Evolutionary conservation across 495 filamentous ascomycete genomes (phyloP).

Genomic region (Aspergillus sclerotioniger): DNA sequence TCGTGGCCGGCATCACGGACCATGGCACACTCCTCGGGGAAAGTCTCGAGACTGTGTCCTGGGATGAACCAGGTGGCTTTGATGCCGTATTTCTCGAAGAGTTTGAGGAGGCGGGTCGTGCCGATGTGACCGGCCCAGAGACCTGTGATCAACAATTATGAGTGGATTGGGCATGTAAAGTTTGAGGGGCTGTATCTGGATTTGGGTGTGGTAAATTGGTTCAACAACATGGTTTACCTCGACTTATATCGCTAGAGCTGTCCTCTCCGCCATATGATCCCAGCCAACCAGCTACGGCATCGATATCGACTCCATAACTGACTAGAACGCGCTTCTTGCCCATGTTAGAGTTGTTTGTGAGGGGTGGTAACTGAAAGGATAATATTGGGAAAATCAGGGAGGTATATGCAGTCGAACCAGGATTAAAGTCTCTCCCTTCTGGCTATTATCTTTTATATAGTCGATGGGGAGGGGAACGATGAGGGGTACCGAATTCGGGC

Average conservation of each 20-base stretch:
- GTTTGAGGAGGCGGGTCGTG: slow-evolving; percentile 66
- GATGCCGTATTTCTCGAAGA: slow-evolving; percentile 78
- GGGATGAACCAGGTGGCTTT: slow-evolving; percentile 85
- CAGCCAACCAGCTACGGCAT: slow-evolving; percentile 72
- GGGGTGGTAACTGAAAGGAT: neutral
- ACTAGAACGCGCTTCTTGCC: slow-evolving; percentile 61
- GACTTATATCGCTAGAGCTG: slow-evolving; percentile 64
- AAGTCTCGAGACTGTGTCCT: slow-evolving; percentile 74
- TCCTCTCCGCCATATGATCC: slow-evolving; percentile 73
- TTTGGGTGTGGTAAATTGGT: neutral
- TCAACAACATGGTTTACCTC: slow-evolving; percentile 39
- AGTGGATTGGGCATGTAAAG: too few species aligned
- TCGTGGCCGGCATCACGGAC: slow-evolving; percentile 76
- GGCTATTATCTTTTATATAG: too few species aligned
- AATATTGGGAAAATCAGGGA: too few species aligned
- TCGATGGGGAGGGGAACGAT: too few species aligned
- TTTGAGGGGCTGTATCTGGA: too few species aligned
- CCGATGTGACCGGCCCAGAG: slow-evolving; percentile 73
- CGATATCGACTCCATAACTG: slow-evolving; percentile 59
- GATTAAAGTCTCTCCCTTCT: too few species aligned
- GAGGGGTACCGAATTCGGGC: neutral
- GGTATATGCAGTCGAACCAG: too few species aligned
- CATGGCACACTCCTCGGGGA: slow-evolving; percentile 71
- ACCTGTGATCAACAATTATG: slow-evolving; percentile 34
- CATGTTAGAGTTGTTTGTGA: slow-evolving; percentile 33